Conservation (phyloP, 352 stramenopile species). For the Hyaloperonospora brassicae region DNA sequence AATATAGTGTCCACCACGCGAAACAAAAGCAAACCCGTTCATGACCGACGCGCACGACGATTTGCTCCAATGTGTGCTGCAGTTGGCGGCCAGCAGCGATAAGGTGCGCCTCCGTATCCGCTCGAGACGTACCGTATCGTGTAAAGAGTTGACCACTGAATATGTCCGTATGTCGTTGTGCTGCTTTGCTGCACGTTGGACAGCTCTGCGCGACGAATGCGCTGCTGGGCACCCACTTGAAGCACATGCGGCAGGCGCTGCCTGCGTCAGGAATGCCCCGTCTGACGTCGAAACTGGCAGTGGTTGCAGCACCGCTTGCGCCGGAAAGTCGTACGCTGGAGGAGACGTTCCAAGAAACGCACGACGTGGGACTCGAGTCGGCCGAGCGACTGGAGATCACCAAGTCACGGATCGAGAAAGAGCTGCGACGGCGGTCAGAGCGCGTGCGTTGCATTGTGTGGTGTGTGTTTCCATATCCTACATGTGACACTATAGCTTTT, state of each 20-base stretch:
- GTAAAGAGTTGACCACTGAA: neutral
- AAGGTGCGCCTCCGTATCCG: constrained; percentile 29
- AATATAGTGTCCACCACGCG: no score
- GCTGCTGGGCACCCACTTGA: constrained; percentile 35
- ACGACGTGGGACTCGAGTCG: constrained; percentile 46
- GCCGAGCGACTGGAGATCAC: constrained; percentile 56
- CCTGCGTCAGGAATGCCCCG: constrained; percentile 40
- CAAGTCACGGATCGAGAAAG: constrained; percentile 58
- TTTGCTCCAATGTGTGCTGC: constrained; percentile 68
- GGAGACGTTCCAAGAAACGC: constrained; percentile 51
- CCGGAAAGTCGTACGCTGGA: constrained; percentile 27
- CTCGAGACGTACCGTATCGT: neutral
- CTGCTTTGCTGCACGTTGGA: neutral
- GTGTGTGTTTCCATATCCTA: neutral
- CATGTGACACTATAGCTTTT: neutral
- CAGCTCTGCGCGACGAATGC: constrained; percentile 55
- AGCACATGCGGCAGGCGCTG: constrained; percentile 31
- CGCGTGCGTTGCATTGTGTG: constrained; percentile 8
- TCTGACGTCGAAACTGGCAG: constrained; percentile 53
- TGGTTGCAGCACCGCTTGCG: constrained; percentile 35
- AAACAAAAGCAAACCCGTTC: no score
- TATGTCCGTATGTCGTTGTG: neutral
- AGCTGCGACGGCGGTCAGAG: constrained; percentile 49
- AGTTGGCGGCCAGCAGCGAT: constrained; percentile 64
- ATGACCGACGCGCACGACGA: constrained; percentile 44